Evolutionary conservation across 176 grass and related monocot genomes (phyloP).

Genomic region (Zizania latifolia): DNA sequence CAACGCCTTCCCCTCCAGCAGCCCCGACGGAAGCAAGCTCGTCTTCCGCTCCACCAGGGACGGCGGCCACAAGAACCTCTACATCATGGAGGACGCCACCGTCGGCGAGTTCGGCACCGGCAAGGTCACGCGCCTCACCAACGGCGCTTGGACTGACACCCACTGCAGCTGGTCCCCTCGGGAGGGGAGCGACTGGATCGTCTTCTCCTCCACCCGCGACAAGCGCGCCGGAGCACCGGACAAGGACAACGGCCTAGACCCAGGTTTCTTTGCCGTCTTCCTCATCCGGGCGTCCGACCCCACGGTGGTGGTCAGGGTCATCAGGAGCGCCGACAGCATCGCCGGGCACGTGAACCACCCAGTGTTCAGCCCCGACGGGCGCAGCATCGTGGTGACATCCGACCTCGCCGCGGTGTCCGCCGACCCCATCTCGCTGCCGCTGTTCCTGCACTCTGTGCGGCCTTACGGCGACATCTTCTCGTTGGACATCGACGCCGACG

Average conservation of each 20-base stretch:
- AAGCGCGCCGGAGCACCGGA: neutral
- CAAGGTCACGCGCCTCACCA: constrained; percentile 15
- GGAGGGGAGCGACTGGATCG: constrained; percentile 37
- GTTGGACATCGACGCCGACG: constrained; percentile 17
- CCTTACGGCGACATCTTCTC: constrained; percentile 31
- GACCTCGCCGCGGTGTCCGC: constrained; percentile 38
- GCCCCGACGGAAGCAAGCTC: neutral
- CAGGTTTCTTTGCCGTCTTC: constrained; percentile 17
- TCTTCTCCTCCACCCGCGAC: constrained; percentile 39
- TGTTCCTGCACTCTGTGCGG: constrained; percentile 32
- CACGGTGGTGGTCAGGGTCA: constrained; percentile 14
- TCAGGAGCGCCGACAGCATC: neutral
- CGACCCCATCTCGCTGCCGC: constrained; percentile 34
- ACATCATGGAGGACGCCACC: constrained; percentile 31
- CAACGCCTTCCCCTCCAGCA: constrained; percentile 30
- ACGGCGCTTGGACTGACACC: constrained; percentile 26
- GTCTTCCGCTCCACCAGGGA: constrained; percentile 36
- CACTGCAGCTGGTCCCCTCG: constrained; percentile 41
- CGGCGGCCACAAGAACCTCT: constrained; percentile 35
- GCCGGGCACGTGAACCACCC: constrained; percentile 41
- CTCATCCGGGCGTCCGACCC: neutral
- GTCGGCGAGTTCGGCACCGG: neutral
- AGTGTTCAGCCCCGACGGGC: constrained; percentile 18
- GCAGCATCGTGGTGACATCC: constrained; percentile 29
- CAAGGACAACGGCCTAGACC: neutral